Evolutionary conservation across 163 green algal genomes (phyloP).

Genomic region (Coccomyxa subellipsoidea): DNA sequence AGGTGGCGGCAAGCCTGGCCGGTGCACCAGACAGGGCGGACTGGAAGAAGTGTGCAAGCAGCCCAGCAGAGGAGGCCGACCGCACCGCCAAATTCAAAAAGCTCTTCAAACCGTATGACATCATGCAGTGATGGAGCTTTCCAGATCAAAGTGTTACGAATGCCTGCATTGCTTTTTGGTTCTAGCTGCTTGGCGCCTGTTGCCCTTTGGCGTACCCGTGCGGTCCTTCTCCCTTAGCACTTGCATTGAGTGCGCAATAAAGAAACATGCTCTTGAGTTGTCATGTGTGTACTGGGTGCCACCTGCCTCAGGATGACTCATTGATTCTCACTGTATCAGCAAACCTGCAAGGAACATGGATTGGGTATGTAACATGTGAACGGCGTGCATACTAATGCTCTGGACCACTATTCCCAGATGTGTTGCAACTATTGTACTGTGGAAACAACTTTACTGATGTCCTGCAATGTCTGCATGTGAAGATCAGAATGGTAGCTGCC

Average conservation of each 20-base stretch:
- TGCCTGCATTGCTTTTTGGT: too few species aligned
- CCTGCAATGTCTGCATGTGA: background rate
- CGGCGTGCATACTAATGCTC: background rate
- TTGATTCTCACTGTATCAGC: too few species aligned
- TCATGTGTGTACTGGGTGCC: too few species aligned
- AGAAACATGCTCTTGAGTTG: too few species aligned
- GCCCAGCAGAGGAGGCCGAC: conserved; percentile 30
- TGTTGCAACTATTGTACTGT: background rate
- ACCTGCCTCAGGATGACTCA: too few species aligned
- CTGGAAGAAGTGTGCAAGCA: conserved; percentile 73
- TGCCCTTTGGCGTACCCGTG: too few species aligned
- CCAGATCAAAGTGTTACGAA: too few species aligned
- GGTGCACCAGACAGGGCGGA: conserved; percentile 70
- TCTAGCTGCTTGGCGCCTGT: too few species aligned
- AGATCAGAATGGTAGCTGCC: background rate
- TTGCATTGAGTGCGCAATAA: too few species aligned
- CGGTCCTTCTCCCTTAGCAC: too few species aligned
- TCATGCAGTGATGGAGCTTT: conserved; percentile 35
- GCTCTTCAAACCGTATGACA: conserved; percentile 40
- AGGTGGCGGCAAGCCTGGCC: conserved; percentile 57
- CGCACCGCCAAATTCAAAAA: conserved; percentile 38
- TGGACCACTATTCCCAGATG: background rate
- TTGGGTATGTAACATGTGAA: background rate
- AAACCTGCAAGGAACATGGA: background rate
- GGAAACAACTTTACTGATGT: background rate